Percentiles rank a stretch among this genome's conserved stretches.
These are phyloP conservation scores for Fomitiporia mediterranea DNA, from an alignment of 1,284 basidiomycete genomes.

Conservation along the genomic window DNA sequence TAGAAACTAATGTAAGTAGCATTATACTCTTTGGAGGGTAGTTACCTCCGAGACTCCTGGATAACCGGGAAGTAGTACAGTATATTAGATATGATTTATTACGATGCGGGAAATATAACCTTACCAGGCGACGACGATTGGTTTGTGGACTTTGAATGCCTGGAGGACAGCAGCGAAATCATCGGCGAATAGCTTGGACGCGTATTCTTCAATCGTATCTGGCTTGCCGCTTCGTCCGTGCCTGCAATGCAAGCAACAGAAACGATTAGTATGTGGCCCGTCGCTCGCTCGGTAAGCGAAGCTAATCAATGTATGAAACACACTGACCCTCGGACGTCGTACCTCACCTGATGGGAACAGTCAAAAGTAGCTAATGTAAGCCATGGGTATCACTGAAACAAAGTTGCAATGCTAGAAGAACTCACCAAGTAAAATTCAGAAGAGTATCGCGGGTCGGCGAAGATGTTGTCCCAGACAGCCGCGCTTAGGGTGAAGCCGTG, in stretches of 20 bases:
- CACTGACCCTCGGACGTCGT: slow-evolving; percentile 18
- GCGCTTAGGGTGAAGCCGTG: slow-evolving; percentile 23
- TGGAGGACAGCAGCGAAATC: slow-evolving; percentile 34
- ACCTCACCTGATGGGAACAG: slow-evolving; percentile 8
- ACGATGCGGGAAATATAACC: too few species aligned
- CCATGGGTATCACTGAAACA: too few species aligned
- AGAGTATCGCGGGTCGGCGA: slow-evolving; percentile 15
- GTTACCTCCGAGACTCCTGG: slow-evolving; percentile 38
- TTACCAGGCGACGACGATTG: slow-evolving; percentile 31
- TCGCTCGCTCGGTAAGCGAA: neutral
- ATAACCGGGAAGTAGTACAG: too few species aligned
- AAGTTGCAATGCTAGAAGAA: too few species aligned
- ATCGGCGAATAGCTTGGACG: slow-evolving; percentile 31
- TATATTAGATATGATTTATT: too few species aligned
- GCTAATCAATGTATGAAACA: neutral
- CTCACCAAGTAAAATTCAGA: slow-evolving; percentile 25
- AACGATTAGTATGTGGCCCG: neutral
- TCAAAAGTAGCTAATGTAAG: too few species aligned
- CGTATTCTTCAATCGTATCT: slow-evolving; percentile 25
- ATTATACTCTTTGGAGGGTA: too few species aligned
- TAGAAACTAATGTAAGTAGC: too few species aligned
- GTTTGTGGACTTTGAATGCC: slow-evolving; percentile 31
- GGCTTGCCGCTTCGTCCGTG: slow-evolving; percentile 30
- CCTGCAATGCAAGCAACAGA: slow-evolving; percentile 23
- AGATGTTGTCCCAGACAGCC: slow-evolving; percentile 23